Evolutionary conservation across 257 asterid species (phyloP).

Genomic region (Verbena officinalis): DNA sequence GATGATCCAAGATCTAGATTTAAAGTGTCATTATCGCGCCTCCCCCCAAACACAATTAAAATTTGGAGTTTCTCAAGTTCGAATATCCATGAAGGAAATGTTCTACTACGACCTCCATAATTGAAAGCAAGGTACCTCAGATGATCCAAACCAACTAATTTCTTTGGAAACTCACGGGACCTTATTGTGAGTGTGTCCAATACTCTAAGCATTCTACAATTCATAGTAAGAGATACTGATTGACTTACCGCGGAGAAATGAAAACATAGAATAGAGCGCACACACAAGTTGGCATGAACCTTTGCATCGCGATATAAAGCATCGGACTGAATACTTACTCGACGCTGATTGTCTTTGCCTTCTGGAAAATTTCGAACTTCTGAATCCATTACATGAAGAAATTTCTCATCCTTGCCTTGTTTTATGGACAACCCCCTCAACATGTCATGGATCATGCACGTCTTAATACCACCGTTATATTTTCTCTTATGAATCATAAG

Average conservation of each 20-base stretch:
- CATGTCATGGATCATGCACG: conserved; percentile 7
- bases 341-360: background rate
- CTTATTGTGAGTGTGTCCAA: background rate
- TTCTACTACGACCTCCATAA: background rate
- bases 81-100: background rate
- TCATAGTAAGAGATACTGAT: background rate
- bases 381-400: conserved; percentile 23
- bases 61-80: conserved; percentile 25
- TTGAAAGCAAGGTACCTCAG: background rate
- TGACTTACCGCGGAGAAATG: background rate
- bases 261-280: conserved; percentile 5
- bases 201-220: background rate
- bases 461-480: too few relatives aligned
- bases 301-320: background rate
- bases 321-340: conserved; percentile 18
- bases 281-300: background rate
- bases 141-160: background rate
- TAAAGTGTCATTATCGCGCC: too few relatives aligned
- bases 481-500: background rate
- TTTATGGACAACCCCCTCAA: conserved; percentile 25
- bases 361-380: background rate
- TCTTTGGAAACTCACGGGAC: background rate
- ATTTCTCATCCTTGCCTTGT: conserved; percentile 30
- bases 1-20: background rate
- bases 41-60: background rate